These are phyloP conservation scores for Irpex sp. DNA, from an alignment of 1,284 basidiomycete genomes.

Conservation along the genomic window DNA sequence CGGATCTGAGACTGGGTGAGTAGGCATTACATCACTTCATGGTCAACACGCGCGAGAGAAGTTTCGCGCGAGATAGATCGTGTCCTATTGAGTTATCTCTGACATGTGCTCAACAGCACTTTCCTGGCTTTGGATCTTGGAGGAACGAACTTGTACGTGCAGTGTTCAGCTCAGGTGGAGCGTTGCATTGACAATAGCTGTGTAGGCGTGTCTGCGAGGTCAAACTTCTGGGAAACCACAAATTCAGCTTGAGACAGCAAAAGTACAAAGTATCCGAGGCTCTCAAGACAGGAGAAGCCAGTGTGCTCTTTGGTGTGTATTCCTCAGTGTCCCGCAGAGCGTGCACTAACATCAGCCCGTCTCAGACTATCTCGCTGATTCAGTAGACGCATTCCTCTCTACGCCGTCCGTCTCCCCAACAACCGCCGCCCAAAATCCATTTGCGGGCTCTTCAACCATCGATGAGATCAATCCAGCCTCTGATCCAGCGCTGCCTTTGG, in stretches of 20 bases:
- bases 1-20: constrained; percentile 88
- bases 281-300: constrained; percentile 87
- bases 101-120: constrained; percentile 48
- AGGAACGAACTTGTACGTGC: constrained; percentile 86
- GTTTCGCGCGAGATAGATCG: neutral
- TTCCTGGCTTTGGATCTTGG: constrained; percentile 94
- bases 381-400: constrained; percentile 93
- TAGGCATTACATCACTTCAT: constrained; percentile 14
- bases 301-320: constrained; percentile 76
- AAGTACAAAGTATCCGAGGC: constrained; percentile 92
- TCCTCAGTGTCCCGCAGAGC: neutral
- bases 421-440: constrained; percentile 15
- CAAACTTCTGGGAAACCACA: constrained; percentile 82
- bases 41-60: neutral
- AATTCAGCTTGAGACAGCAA: constrained; percentile 86
- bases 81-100: neutral
- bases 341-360: neutral
- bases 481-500: constrained; percentile 67
- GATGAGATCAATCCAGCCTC: constrained; percentile 13
- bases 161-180: neutral
- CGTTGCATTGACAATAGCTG: neutral
- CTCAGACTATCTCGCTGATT: constrained; percentile 93
- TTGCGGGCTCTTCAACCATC: constrained; percentile 14
- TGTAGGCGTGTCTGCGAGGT: constrained; percentile 91
- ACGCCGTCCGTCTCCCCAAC: constrained; percentile 41